These are phyloP conservation scores for Xylaria sp. DNA, from an alignment of 2,329 filamentous ascomycete species.

Conservation along the genomic window DNA sequence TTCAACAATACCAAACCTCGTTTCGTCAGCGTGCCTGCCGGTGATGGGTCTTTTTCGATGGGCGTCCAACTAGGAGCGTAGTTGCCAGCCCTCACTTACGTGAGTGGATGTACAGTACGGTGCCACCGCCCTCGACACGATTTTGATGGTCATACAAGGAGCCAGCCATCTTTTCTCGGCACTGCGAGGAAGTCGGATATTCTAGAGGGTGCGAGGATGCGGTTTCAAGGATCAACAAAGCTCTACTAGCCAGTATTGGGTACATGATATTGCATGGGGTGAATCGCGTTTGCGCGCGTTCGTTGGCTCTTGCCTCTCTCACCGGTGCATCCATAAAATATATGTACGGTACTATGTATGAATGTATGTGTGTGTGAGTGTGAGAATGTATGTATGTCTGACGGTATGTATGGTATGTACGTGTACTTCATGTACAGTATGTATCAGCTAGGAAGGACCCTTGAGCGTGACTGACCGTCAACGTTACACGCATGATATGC, in stretches of 20 bases:
- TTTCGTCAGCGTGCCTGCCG: background rate
- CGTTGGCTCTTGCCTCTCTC: constrained; percentile 4
- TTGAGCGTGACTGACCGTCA: constrained; percentile 20
- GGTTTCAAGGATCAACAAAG: background rate
- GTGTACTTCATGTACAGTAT: constrained; percentile 18
- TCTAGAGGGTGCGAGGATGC: background rate
- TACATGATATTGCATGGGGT: background rate
- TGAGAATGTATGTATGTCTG: background rate
- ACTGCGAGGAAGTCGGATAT: constrained; percentile 4
- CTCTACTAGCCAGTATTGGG: background rate
- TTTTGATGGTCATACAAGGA: constrained; percentile 24
- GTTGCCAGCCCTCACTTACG: constrained; percentile 6
- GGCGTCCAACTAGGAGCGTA: constrained; percentile 2
- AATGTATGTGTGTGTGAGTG: constrained; percentile 2
- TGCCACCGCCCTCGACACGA: background rate
- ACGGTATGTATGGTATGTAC: constrained; percentile 19
- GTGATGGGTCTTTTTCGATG: constrained; percentile 2
- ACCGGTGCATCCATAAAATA: constrained; percentile 14
- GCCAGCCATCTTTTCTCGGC: constrained; percentile 25
- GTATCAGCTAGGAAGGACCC: constrained; percentile 24
- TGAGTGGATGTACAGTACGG: background rate
- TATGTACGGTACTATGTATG: constrained; percentile 18
- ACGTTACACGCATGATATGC: constrained; percentile 36
- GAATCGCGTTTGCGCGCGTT: background rate
- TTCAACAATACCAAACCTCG: background rate